Conservation (phyloP, 495 filamentous ascomycete genomes). For the Cladorrhinum samala region DNA sequence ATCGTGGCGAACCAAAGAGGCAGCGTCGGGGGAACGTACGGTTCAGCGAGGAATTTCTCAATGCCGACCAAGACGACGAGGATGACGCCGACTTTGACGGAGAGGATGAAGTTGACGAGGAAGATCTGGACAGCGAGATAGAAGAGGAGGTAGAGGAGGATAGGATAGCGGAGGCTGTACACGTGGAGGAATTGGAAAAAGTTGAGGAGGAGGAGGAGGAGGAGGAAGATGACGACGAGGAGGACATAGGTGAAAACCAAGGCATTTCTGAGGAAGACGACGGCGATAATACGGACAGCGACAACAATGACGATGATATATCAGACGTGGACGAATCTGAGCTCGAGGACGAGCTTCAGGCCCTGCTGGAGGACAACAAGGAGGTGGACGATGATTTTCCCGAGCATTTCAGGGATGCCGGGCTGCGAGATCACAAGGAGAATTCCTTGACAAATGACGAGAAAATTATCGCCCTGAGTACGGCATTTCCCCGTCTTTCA, state of each 20-base stretch:
- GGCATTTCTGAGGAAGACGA: slow-evolving; percentile 21
- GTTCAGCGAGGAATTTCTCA: slow-evolving; percentile 7
- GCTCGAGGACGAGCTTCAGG: slow-evolving; percentile 17
- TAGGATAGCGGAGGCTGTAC: not conserved
- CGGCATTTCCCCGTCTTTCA: not conserved
- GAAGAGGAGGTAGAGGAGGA: slow-evolving; percentile 17
- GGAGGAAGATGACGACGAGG: slow-evolving; percentile 4
- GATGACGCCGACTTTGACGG: slow-evolving; percentile 10
- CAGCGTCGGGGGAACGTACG: slow-evolving; percentile 23
- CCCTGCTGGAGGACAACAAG: slow-evolving; percentile 13
- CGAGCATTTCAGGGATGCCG: not conserved
- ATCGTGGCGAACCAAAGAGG: slow-evolving; percentile 31
- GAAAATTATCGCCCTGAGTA: not conserved
- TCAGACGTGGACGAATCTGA: slow-evolving; percentile 16
- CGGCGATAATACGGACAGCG: slow-evolving; percentile 13
- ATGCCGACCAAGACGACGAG: slow-evolving; percentile 17
- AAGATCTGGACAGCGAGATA: slow-evolving; percentile 27
- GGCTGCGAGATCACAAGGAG: not conserved
- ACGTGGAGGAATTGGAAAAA: not conserved
- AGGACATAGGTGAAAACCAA: too few species aligned
- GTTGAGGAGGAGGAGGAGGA: slow-evolving; percentile 30
- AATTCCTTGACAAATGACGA: not conserved
- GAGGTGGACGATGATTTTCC: not conserved
- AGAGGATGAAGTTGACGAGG: slow-evolving; percentile 6
- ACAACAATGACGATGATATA: not conserved